phyloP scores from a whole-genome alignment of 371 early-diverging fungal genomes.

The Apophysomyces variabilis region DNA sequence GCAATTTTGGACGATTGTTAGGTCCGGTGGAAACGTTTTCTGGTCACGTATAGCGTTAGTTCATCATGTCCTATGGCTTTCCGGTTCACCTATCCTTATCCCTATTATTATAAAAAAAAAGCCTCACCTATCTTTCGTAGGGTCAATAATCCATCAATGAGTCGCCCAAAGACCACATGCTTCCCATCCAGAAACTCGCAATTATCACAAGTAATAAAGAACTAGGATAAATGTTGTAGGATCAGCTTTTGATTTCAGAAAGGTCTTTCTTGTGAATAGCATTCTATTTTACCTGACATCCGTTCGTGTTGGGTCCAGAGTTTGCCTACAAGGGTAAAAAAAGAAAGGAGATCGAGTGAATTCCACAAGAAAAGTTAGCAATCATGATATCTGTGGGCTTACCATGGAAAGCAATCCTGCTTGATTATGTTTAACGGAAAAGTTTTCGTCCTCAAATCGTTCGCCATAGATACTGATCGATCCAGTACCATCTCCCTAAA shows the following conservation, averaged over 20 bases:
- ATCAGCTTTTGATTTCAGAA: not conserved
- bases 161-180: slow-evolving; percentile 90
- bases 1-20: slow-evolving; percentile 88
- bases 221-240: slow-evolving; percentile 50
- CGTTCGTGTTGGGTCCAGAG: slow-evolving; percentile 92
- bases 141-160: slow-evolving; percentile 88
- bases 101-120: too few species aligned
- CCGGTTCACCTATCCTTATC: too few species aligned
- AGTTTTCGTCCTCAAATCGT: slow-evolving; percentile 97
- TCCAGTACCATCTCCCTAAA: slow-evolving; percentile 96
- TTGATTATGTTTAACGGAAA: slow-evolving; percentile 87
- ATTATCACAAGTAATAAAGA: slow-evolving; percentile 94
- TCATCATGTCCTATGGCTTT: not conserved
- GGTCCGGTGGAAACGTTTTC: slow-evolving; percentile 91
- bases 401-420: slow-evolving; percentile 98
- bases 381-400: slow-evolving; percentile 18
- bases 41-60: not conserved
- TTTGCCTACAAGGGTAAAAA: slow-evolving; percentile 68
- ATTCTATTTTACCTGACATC: slow-evolving; percentile 71
- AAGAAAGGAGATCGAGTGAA: too few species aligned
- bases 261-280: not conserved
- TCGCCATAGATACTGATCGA: slow-evolving; percentile 96
- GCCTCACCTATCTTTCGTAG: slow-evolving; percentile 78
- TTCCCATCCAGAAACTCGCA: slow-evolving; percentile 92
- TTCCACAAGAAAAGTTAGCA: slow-evolving; percentile 22